phyloP scores from a whole-genome alignment of 2,329 filamentous ascomycete genomes.

The Parastagonospora nodorum region DNA sequence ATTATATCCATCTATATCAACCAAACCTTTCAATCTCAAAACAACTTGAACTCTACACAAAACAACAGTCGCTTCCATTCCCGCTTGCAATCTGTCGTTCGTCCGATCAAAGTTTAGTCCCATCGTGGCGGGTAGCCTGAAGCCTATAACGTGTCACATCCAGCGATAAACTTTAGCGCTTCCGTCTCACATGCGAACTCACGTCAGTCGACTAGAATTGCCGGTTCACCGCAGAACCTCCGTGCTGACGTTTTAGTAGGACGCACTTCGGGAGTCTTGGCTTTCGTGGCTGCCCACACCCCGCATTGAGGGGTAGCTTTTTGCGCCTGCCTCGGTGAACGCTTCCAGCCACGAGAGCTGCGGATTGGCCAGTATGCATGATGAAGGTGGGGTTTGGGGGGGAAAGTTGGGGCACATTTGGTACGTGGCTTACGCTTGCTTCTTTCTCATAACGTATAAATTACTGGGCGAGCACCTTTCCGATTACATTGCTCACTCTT shows the following conservation, averaged over 20 bases:
- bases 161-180: neutral
- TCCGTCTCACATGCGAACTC: neutral
- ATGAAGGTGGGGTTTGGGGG: no score
- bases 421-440: no score
- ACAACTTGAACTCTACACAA: no score
- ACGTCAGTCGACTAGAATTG: neutral
- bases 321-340: neutral
- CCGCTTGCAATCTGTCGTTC: neutral
- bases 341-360: no score
- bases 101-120: no score
- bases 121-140: no score
- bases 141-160: neutral
- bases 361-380: no score
- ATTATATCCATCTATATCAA: slow-evolving; percentile 2
- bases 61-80: neutral
- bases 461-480: no score
- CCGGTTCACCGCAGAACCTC: neutral
- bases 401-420: no score
- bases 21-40: neutral
- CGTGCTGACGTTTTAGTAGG: neutral
- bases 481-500: no score
- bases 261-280: no score
- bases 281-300: neutral
- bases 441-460: no score
- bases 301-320: slow-evolving; percentile 10